phyloP scores from a whole-genome alignment of 2,329 filamentous ascomycete genomes.

The Colletotrichum echinochloae region DNA sequence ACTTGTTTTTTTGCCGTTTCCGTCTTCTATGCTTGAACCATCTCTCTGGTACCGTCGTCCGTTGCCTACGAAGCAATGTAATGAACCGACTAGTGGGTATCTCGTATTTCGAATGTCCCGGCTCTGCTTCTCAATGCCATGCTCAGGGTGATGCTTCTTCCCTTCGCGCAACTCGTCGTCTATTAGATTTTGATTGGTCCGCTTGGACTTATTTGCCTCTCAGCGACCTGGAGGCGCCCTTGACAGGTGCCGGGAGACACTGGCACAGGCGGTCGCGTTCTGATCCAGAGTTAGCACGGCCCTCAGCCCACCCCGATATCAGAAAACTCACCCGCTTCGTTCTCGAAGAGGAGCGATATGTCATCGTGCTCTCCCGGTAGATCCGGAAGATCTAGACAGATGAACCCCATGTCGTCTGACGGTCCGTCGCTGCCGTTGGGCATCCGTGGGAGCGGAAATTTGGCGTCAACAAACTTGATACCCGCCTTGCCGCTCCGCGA shows the following conservation, averaged over 20 bases:
- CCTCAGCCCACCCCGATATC: constrained; percentile 8
- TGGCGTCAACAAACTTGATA: constrained; percentile 87
- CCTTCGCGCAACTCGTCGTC: constrained; percentile 7
- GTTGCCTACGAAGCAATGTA: constrained; percentile 35
- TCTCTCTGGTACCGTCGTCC: constrained; percentile 8
- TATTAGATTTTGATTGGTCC: constrained; percentile 15
- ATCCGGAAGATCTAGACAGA: constrained; percentile 88
- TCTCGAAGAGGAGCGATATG: constrained; percentile 87
- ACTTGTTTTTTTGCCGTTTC: neutral
- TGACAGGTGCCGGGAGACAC: constrained; percentile 68
- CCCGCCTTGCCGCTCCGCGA: constrained; percentile 74
- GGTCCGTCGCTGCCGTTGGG: constrained; percentile 62
- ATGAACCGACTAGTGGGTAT: constrained; percentile 38
- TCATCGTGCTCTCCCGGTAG: constrained; percentile 94
- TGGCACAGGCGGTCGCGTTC: constrained; percentile 66
- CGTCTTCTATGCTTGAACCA: constrained; percentile 16
- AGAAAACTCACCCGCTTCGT: constrained; percentile 74
- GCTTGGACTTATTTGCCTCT: constrained; percentile 34
- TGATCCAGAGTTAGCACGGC: constrained; percentile 45
- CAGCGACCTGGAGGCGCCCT: constrained; percentile 56
- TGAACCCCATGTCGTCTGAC: constrained; percentile 75
- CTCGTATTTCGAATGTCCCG: constrained; percentile 37
- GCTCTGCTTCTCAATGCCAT: constrained; percentile 31
- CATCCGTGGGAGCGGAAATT: constrained; percentile 83
- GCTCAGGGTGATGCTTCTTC: constrained; percentile 21